Evolutionary conservation across 768 basidiomycete species (phyloP).

Genomic region (Fistulinella prunicolor): DNA sequence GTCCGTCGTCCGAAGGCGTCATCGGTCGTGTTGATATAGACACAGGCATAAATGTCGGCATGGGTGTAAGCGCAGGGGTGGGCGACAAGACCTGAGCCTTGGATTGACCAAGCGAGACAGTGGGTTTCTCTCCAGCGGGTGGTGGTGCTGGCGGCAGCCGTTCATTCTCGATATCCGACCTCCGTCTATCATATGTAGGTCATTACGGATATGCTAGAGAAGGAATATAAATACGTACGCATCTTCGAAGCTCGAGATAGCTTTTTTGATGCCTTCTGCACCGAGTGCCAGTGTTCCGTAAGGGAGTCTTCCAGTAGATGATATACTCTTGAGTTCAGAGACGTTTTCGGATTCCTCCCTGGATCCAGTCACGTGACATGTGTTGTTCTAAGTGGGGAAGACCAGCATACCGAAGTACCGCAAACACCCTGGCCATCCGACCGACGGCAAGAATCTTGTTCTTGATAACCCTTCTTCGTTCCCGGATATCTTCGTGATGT

Average conservation of each 20-base stretch:
- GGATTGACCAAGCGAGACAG: neutral
- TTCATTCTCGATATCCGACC: constrained; percentile 29
- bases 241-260: constrained; percentile 65
- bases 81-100: constrained; percentile 6
- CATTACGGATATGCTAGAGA: neutral
- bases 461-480: constrained; percentile 59
- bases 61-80: neutral
- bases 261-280: constrained; percentile 69
- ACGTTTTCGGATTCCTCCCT: constrained; percentile 67
- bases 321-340: constrained; percentile 67
- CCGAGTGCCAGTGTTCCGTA: constrained; percentile 57
- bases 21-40: constrained; percentile 5
- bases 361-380: neutral
- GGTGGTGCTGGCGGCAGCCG: constrained; percentile 23
- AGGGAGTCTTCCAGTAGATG: constrained; percentile 48
- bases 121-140: constrained; percentile 22
- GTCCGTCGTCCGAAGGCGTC: constrained; percentile 36
- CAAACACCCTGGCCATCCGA: constrained; percentile 64
- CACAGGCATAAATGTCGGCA: constrained; percentile 2
- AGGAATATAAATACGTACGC: constrained; percentile 44
- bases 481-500: constrained; percentile 29
- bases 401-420: constrained; percentile 53
- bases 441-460: constrained; percentile 73
- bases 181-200: constrained; percentile 12
- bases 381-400: too few relatives aligned